phyloP scores from a whole-genome alignment of 805 yeast species.

The Brettanomyces custersianus region DNA sequence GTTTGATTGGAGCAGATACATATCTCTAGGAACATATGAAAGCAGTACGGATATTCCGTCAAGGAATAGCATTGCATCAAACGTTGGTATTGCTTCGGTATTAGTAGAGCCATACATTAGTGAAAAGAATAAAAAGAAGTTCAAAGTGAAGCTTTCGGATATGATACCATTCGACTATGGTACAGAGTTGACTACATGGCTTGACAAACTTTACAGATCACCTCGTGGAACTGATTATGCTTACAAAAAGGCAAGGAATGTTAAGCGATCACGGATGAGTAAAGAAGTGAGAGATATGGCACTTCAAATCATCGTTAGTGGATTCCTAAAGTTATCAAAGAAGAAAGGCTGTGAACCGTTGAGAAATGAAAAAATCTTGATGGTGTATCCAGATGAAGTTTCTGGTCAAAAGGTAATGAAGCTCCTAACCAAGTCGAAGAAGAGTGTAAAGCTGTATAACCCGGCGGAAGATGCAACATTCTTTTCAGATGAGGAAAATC shows the following conservation, averaged over 20 bases:
- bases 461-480: slow-evolving; percentile 8
- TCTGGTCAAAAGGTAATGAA: slow-evolving; percentile 8
- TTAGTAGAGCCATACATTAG: slow-evolving; percentile 15
- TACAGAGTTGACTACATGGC: slow-evolving; percentile 11
- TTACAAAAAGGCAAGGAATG: slow-evolving; percentile 18
- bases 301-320: slow-evolving; percentile 17
- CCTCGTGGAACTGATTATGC: slow-evolving; percentile 13
- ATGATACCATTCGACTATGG: slow-evolving; percentile 21
- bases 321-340: slow-evolving; percentile 16
- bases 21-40: slow-evolving; percentile 19
- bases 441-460: slow-evolving; percentile 9
- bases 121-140: slow-evolving; percentile 5
- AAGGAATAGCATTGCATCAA: slow-evolving; percentile 12
- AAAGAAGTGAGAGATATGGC: slow-evolving; percentile 14
- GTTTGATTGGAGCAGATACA: slow-evolving; percentile 27
- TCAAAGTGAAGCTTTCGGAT: slow-evolving; percentile 16
- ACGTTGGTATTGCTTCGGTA: slow-evolving; percentile 18
- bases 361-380: slow-evolving; percentile 8
- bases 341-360: slow-evolving; percentile 4
- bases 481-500: slow-evolving; percentile 7
- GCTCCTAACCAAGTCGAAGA: slow-evolving; percentile 6
- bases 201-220: slow-evolving; percentile 14
- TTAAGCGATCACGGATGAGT: slow-evolving; percentile 12
- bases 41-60: slow-evolving; percentile 14
- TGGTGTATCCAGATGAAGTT: slow-evolving; percentile 23